Evolutionary conservation across 352 stramenopile species (phyloP).

Genomic region (Globisporangium solare): DNA sequence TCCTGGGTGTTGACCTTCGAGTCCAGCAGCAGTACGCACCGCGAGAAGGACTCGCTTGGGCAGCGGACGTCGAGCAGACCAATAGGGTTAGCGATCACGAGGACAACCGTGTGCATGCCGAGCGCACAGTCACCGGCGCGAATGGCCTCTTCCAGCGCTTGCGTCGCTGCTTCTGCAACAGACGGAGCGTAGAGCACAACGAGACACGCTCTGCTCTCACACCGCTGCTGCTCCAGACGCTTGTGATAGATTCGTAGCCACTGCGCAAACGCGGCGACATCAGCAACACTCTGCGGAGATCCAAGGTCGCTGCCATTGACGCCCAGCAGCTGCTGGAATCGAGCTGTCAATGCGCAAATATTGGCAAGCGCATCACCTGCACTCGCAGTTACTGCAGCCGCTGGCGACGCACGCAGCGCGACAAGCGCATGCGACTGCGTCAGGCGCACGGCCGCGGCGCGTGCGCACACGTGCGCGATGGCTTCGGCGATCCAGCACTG

Average conservation of each 20-base stretch:
- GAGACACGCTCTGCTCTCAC: constrained; percentile 1
- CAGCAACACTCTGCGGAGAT: background rate
- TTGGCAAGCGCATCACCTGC: background rate
- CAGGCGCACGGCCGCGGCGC: constrained; percentile 5
- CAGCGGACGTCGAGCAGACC: constrained; percentile 4
- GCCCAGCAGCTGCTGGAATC: constrained; percentile 1
- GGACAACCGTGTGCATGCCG: constrained; percentile 8
- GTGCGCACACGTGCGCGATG: constrained; percentile 30
- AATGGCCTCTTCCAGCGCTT: constrained; percentile 3
- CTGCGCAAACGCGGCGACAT: background rate
- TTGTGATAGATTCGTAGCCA: constrained; percentile 10
- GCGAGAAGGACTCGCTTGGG: background rate
- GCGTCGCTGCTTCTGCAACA: background rate
- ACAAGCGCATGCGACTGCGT: constrained; percentile 15
- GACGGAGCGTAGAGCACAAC: constrained; percentile 11
- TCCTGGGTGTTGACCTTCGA: constrained; percentile 1
- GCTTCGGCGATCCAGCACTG: constrained; percentile 39
- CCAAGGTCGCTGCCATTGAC: background rate
- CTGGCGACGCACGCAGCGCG: constrained; percentile 13
- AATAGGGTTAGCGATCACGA: constrained; percentile 10
- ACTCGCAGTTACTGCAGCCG: background rate
- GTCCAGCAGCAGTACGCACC: constrained; percentile 1
- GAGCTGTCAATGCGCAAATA: constrained; percentile 6
- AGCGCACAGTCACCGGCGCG: too few relatives aligned
- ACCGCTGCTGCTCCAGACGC: background rate